Base-by-base conservation (phyloP, 768 basidiomycete species). In the Cantharellus anzutake region DNA sequence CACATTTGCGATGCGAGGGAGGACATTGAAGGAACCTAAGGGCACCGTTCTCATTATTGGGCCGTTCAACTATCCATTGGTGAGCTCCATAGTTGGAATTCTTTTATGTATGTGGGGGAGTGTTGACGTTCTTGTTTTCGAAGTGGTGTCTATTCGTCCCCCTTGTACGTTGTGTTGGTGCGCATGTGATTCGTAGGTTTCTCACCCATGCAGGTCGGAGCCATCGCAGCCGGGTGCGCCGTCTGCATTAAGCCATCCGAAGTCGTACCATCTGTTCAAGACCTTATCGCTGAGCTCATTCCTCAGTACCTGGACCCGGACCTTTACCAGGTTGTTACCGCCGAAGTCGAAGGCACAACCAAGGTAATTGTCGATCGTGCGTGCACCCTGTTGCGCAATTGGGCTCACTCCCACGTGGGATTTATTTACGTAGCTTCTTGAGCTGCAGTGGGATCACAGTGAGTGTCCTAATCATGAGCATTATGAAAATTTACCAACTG, bases 221-320 rank as follows among this genome's bases (percentile, higher is more conserved):
- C 89, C 1, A 77, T 93, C 44, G 82, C 87, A 0, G 85, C 87
- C 2, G 90, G 90, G 3, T 82, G 82, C 64, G 73, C 83, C 0
- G 79, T 78, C 2, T 70, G 83, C 3, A 52, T 90, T 57, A 92
- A 92, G 68, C 85, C 86, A 0, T 84, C 89, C 1, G 90, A 92
- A 66, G 70, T 78, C 2, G 71, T 78, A 0, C 78, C 82, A 0
- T 75, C 77, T 2, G 71, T 73, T 2, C 78, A 78, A 50, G 64
- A 75, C 5, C 74, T 90, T 5, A 66, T 88, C 14, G 75, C 81
- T 0, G 81, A 86, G 64, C 76, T 90, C 4, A 44, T 87, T 3
- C 80, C 80, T 2, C 80, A 84, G 66, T 92, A 93, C 65, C 64
- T 93, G 61, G 90, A 92, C 68, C 68, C 72, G 0, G 76, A 80